Conservation (phyloP, 2,329 filamentous ascomycete genomes). For the Ascochyta fabae region DNA sequence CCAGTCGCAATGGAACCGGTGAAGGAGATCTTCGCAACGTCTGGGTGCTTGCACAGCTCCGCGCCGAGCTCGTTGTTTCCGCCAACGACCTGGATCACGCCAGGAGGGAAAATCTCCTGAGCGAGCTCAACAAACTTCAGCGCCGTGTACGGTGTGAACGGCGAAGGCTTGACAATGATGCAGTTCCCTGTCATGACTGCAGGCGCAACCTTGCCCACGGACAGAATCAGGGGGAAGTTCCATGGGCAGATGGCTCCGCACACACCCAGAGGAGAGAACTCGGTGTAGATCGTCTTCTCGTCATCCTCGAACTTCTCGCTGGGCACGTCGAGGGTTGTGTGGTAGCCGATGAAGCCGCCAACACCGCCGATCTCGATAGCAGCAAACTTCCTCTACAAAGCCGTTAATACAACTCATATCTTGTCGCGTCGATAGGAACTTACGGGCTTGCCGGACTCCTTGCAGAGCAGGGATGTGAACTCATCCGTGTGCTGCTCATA, state of each 20-base stretch:
- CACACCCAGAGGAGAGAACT: conserved; percentile 57
- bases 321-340: conserved; percentile 42
- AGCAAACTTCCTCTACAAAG: conserved; percentile 49
- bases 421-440: background rate
- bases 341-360: conserved; percentile 48
- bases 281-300: conserved; percentile 55
- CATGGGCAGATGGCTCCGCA: conserved; percentile 51
- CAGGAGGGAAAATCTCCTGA: conserved; percentile 64
- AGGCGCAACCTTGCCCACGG: conserved; percentile 62
- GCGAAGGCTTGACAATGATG: conserved; percentile 64
- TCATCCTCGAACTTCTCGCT: conserved; percentile 53
- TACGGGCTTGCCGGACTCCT: conserved; percentile 49
- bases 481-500: conserved; percentile 39
- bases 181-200: conserved; percentile 64
- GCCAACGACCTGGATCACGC: conserved; percentile 67
- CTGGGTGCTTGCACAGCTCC: conserved; percentile 64
- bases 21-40: conserved; percentile 68
- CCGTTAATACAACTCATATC: conserved; percentile 13
- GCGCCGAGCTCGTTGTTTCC: conserved; percentile 68
- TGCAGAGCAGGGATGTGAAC: conserved; percentile 41
- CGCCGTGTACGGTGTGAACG: conserved; percentile 63
- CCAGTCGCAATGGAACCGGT: conserved; percentile 67
- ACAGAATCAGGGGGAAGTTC: conserved; percentile 62
- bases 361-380: conserved; percentile 49
- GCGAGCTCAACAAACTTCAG: conserved; percentile 68